Evolutionary conservation across 1,139 yeast species (phyloP).

Genomic region (Wickerhamomyces sp.): DNA sequence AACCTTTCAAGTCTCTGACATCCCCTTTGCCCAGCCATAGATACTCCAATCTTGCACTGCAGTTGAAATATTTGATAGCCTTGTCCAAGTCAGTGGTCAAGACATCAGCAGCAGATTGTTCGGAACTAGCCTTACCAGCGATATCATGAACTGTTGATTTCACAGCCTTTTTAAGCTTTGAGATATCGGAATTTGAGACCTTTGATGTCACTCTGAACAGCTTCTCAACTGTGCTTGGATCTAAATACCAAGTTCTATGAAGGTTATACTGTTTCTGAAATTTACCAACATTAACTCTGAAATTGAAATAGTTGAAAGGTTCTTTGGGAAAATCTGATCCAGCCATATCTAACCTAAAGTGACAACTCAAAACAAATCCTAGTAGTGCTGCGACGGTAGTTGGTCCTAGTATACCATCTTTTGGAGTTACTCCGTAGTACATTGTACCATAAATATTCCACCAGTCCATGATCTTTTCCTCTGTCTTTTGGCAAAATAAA

Average conservation of each 20-base stretch:
- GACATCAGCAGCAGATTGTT: constrained; percentile 39
- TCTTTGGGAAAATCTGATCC: constrained; percentile 83
- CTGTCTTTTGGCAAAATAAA: constrained; percentile 70
- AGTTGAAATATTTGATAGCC: constrained; percentile 35
- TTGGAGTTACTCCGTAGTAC: constrained; percentile 41
- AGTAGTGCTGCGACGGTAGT: constrained; percentile 46
- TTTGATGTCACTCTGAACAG: constrained; percentile 57
- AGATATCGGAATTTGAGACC: constrained; percentile 43
- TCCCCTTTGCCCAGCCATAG: constrained; percentile 46
- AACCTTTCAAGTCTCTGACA: constrained; percentile 20
- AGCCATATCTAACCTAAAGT: constrained; percentile 63
- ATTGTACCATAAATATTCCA: constrained; percentile 73
- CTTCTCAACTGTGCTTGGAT: constrained; percentile 56
- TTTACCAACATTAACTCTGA: constrained; percentile 54
- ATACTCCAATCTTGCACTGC: constrained; percentile 42
- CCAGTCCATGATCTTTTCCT: constrained; percentile 70
- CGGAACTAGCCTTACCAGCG: constrained; percentile 33
- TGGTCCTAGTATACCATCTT: constrained; percentile 55
- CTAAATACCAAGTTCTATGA: constrained; percentile 53
- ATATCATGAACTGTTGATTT: constrained; percentile 73
- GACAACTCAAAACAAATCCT: constrained; percentile 64
- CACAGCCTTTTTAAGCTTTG: constrained; percentile 62
- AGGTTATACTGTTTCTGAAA: constrained; percentile 68
- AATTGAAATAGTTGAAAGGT: constrained; percentile 71
- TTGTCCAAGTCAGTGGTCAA: constrained; percentile 46